Evolutionary conservation across 805 yeast genomes (phyloP).

Genomic region (Priceomyces melissophilus): DNA sequence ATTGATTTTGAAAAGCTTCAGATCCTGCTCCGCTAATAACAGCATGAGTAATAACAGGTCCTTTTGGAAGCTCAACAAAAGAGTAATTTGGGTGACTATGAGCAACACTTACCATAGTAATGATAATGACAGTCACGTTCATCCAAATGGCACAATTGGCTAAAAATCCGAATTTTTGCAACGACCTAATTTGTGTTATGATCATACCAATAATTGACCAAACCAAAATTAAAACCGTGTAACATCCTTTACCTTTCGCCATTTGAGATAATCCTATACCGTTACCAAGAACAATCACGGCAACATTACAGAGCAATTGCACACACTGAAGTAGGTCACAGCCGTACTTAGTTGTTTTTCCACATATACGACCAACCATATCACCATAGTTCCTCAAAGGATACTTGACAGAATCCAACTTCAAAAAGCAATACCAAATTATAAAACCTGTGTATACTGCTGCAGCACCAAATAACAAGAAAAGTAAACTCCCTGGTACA

Average conservation of each 20-base stretch:
- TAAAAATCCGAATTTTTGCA: slow-evolving; percentile 36
- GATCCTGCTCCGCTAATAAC: slow-evolving; percentile 24
- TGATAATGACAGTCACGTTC: slow-evolving; percentile 41
- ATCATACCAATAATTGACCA: slow-evolving; percentile 44
- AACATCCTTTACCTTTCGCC: slow-evolving; percentile 33
- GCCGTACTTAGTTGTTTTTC: slow-evolving; percentile 25
- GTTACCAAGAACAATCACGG: slow-evolving; percentile 37
- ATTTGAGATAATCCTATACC: slow-evolving; percentile 44
- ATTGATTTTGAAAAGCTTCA: slow-evolving; percentile 17
- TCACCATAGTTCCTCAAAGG: slow-evolving; percentile 44
- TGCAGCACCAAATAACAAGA: slow-evolving; percentile 35
- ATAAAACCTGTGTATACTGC: slow-evolving; percentile 43
- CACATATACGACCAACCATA: slow-evolving; percentile 37
- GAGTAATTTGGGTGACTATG: slow-evolving; percentile 29
- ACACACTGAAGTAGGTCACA: slow-evolving; percentile 37
- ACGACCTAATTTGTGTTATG: slow-evolving; percentile 38
- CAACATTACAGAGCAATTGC: slow-evolving; percentile 44
- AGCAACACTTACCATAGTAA: slow-evolving; percentile 43
- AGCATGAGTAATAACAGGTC: slow-evolving; percentile 18
- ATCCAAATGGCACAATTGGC: slow-evolving; percentile 47
- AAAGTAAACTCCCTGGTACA: slow-evolving; percentile 43
- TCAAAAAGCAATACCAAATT: slow-evolving; percentile 32
- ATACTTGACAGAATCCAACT: slow-evolving; percentile 39
- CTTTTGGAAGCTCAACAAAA: slow-evolving; percentile 18
- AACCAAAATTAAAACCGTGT: slow-evolving; percentile 37